Evolutionary conservation across 2,329 filamentous ascomycete species (phyloP), one percentile per base, ranked within the genome.

Genomic region (Xylaria sp.): DNA sequence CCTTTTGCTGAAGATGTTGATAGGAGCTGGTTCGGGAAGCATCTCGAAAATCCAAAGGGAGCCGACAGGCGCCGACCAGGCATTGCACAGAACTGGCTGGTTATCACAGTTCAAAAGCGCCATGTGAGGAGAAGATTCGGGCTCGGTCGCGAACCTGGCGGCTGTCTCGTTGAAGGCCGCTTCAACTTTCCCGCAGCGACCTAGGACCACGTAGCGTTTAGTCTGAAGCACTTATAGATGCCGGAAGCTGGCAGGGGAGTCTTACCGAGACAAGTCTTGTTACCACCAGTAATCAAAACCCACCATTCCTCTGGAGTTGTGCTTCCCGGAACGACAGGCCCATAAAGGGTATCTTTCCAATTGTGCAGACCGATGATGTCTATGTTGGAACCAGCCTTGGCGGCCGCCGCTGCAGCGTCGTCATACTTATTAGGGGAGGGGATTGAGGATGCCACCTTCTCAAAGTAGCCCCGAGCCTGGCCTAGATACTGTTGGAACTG

Each of bases 211-310:
- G 25, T 33, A 66, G 67, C 51, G 72, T 67, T 65, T 55, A 69
- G 67, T 61, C 52, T 12, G 39, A 41, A 58, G 12, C 36, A 31
- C 10, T 18, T 15, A 41, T 23, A 20, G 3, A 18, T 12, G 52
- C 51, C 8, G 55, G 15, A 43, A 39, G 20, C 31, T 48, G 9
- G 49, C 48, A 62, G 56, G 23, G 67, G 33, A 62, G 64, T 31
- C 85, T 67, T 82, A 89, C 88, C 86, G 78, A 86, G 91, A 83
- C 92, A 95, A 39, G 92, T 94, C 83, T 90, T 91, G 85, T 94
- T 94, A 74, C 91, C 85, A 65, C 92, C 92, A 10, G 90, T 92
- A 73, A 93, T 82, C 73, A 92, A 85, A 70, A 95, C 83, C 85
- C 92, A 90, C 91, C 91, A 94, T 81, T 94, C 90, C 80, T 91